Conservation (phyloP, 352 stramenopile species). For the Pythium phragmiticola region DNA sequence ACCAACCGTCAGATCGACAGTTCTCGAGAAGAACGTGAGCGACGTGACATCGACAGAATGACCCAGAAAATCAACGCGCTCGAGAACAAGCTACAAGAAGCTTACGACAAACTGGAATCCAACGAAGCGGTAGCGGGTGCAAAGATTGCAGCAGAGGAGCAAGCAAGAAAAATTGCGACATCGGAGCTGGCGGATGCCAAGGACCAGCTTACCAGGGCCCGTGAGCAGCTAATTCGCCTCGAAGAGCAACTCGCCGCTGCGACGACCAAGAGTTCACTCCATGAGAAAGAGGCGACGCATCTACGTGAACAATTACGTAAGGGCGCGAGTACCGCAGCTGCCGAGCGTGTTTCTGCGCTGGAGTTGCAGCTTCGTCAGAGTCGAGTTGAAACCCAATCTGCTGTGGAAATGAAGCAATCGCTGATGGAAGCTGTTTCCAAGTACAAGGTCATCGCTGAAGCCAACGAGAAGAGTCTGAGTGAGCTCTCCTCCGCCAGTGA, state of each 20-base stretch:
- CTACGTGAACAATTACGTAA: conserved; percentile 64
- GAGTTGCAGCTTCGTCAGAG: conserved; percentile 63
- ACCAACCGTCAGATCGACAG: conserved; percentile 66
- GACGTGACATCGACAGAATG: conserved; percentile 44
- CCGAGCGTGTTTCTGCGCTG: conserved; percentile 58
- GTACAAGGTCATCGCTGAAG: conserved; percentile 78
- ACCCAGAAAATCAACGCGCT: conserved; percentile 44
- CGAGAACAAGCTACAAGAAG: conserved; percentile 57
- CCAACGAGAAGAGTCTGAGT: conserved; percentile 63
- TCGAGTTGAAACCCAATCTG: conserved; percentile 57
- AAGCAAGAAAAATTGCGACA: conserved; percentile 57
- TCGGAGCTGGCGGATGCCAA: conserved; percentile 42
- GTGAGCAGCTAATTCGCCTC: conserved; percentile 46
- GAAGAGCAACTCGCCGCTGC: conserved; percentile 52
- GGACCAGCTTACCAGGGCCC: conserved; percentile 32
- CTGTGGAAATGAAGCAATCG: conserved; percentile 56
- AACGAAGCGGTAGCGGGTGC: conserved; percentile 51
- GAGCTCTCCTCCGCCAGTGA: conserved; percentile 64
- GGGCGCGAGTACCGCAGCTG: conserved; percentile 50
- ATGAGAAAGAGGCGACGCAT: conserved; percentile 61
- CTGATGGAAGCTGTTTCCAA: conserved; percentile 59
- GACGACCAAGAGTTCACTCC: conserved; percentile 39
- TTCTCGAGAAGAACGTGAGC: conserved; percentile 55
- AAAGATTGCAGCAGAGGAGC: conserved; percentile 44
- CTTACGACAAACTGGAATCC: conserved; percentile 61